phyloP scores from a whole-genome alignment of 2,329 filamentous ascomycete species.

The Fusarium aywerte region DNA sequence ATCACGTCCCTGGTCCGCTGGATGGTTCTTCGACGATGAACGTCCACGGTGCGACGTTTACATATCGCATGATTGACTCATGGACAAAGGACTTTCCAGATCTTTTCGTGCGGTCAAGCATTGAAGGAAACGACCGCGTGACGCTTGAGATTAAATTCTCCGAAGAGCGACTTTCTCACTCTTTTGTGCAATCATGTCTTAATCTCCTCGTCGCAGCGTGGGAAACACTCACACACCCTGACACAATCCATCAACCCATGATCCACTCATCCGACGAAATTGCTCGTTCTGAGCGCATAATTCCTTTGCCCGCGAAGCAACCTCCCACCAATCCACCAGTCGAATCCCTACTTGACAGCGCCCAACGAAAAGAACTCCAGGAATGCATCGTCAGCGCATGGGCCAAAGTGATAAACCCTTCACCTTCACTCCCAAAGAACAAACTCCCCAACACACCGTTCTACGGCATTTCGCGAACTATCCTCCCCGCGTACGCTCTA shows the following conservation, averaged over 20 bases:
- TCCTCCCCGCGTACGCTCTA: slow-evolving; percentile 61
- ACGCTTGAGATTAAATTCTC: slow-evolving; percentile 60
- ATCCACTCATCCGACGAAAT: slow-evolving; percentile 57
- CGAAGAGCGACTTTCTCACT: slow-evolving; percentile 55
- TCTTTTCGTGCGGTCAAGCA: slow-evolving; percentile 57
- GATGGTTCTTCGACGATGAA: slow-evolving; percentile 57
- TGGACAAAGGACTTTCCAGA: slow-evolving; percentile 57
- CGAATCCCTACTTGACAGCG: slow-evolving; percentile 50
- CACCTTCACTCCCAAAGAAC: slow-evolving; percentile 53
- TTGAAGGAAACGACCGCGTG: slow-evolving; percentile 51
- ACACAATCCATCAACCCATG: slow-evolving; percentile 58
- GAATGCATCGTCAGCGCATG: slow-evolving; percentile 57
- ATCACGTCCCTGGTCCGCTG: slow-evolving; percentile 50
- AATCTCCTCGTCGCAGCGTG: slow-evolving; percentile 59
- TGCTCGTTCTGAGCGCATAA: slow-evolving; percentile 51
- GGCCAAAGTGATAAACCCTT: slow-evolving; percentile 57
- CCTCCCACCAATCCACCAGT: slow-evolving; percentile 27
- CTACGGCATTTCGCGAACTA: slow-evolving; percentile 62
- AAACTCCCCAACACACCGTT: slow-evolving; percentile 60
- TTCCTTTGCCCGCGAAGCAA: slow-evolving; percentile 52
- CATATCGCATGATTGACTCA: slow-evolving; percentile 56
- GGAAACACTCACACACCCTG: slow-evolving; percentile 58
- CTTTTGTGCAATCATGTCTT: slow-evolving; percentile 58
- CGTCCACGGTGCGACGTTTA: slow-evolving; percentile 59
- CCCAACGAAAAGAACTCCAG: slow-evolving; percentile 56